Evolutionary conservation across 2,329 filamentous ascomycete species (phyloP), one percentile per base, ranked within the genome.

Genomic region (Penicillium brevicompactum): DNA sequence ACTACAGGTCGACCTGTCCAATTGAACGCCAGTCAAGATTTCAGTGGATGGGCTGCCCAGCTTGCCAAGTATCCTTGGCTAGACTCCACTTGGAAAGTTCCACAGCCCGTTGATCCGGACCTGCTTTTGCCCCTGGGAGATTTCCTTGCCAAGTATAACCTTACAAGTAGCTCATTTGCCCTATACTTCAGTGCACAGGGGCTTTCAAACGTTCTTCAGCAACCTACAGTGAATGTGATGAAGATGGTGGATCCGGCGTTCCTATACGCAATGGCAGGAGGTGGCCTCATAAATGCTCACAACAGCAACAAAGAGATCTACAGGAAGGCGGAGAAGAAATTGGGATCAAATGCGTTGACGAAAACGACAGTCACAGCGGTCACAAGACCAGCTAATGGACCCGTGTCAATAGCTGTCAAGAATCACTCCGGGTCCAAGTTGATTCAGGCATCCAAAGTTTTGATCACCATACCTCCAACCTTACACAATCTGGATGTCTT

Each of bases 391-490:
- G 13, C 16, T 24, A 24, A 22, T 16, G 46, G 46, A 16, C 31
- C 14, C 5, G 34, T 48, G 8, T 38, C 27, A 2, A 14, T 51
- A 5, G 40, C 68, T 8, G 65, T 76, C 21, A 55, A 62, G 24
- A 75, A 73, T 2, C 63, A 69, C 5, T 43, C 56, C 1, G 70
- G 71, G 6, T 48, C 21, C 2, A 70, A 67, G 43, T 55, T 70
- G 4, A 67, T 80, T 42, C 53, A 65, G 30, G 74, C 76, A 6
- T 70, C 70, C 32, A 73, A 76, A 48, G 54, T 81, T 1, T 56
- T 81, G 6, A 66, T 76, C 18, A 68, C 76, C 13, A 71, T 76
- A 14, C 77, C 78, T 0, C 77, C 76, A 2, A 66, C 65, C 24
- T 42, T 73, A 4, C 53, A 70, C 0, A 71, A 69, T 45, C 67